Evolutionary conservation across 2,329 filamentous ascomycete species (phyloP).

Genomic region (Aspergillus arachidicola): DNA sequence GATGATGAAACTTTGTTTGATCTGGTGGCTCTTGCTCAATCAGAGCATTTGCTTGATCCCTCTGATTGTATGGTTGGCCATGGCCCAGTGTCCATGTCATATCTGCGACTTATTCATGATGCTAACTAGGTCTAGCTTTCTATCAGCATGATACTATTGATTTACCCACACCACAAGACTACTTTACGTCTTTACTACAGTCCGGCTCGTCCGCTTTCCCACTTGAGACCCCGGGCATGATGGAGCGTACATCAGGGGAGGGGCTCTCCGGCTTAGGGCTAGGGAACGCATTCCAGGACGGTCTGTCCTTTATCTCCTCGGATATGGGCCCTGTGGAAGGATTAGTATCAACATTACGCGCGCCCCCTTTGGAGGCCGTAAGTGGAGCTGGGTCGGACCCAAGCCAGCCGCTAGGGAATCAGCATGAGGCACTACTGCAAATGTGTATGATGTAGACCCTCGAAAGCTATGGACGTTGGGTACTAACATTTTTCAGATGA

Average conservation of each 20-base stretch:
- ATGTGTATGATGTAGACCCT: slow-evolving; percentile 2
- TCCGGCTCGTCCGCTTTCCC: neutral
- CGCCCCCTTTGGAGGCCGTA: neutral
- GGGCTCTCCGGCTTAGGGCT: neutral
- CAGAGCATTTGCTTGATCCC: neutral
- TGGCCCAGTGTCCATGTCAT: neutral
- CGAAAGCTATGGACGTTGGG: neutral
- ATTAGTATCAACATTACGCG: neutral
- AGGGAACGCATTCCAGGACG: neutral
- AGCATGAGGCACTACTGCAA: slow-evolving; percentile 9
- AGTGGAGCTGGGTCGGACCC: neutral
- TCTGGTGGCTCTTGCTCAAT: neutral
- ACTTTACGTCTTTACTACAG: neutral
- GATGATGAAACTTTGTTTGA: neutral
- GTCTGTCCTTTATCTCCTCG: neutral
- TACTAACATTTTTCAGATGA: slow-evolving; percentile 30
- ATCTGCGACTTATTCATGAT: neutral
- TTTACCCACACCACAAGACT: neutral
- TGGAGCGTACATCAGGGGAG: neutral
- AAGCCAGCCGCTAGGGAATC: neutral
- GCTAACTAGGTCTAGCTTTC: neutral
- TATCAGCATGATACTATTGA: neutral
- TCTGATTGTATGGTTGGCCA: neutral
- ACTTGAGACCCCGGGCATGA: neutral
- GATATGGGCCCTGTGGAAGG: neutral